Conservation (phyloP, 306 rosid species). For the Alnus glutinosa region DNA sequence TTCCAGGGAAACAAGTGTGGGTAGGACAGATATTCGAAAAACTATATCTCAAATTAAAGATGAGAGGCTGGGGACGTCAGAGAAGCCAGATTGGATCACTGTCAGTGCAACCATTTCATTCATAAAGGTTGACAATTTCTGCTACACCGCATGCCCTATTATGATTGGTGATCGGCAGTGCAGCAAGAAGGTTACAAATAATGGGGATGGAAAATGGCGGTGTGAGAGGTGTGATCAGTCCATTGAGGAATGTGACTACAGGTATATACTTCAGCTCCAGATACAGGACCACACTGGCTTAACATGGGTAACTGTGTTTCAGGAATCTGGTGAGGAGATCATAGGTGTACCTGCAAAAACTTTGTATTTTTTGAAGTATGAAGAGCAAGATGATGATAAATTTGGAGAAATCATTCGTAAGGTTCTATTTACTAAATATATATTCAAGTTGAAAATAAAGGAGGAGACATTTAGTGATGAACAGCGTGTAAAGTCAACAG, state of each 20-base stretch:
- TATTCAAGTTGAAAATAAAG: conserved; percentile 80
- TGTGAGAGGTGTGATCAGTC: conserved; percentile 79
- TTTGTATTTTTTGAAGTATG: conserved; percentile 60
- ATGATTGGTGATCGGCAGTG: conserved; percentile 82
- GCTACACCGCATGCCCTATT: conserved; percentile 85
- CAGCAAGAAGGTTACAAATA: conserved; percentile 76
- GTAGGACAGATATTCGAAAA: conserved; percentile 59
- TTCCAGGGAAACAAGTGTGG: conserved; percentile 58
- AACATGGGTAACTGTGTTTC: conserved; percentile 90
- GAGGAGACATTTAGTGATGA: conserved; percentile 88
- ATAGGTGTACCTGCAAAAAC: conserved; percentile 78
- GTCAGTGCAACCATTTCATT: conserved; percentile 63
- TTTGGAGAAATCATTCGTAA: conserved; percentile 62
- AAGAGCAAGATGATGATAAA: conserved; percentile 67
- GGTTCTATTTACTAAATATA: conserved; percentile 58
- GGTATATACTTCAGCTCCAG: conserved; percentile 78
- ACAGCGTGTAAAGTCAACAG: conserved; percentile 78
- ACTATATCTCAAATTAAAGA: conserved; percentile 81
- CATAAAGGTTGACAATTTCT: conserved; percentile 69
- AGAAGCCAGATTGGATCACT: conserved; percentile 93
- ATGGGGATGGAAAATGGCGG: conserved; percentile 92
- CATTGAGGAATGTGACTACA: conserved; percentile 68
- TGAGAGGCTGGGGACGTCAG: conserved; percentile 87
- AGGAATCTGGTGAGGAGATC: conserved; percentile 90
- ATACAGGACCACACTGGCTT: conserved; percentile 83